Evolutionary conservation across 2,329 filamentous ascomycete species (phyloP).

Genomic region (Stagonosporopsis rhizophila): DNA sequence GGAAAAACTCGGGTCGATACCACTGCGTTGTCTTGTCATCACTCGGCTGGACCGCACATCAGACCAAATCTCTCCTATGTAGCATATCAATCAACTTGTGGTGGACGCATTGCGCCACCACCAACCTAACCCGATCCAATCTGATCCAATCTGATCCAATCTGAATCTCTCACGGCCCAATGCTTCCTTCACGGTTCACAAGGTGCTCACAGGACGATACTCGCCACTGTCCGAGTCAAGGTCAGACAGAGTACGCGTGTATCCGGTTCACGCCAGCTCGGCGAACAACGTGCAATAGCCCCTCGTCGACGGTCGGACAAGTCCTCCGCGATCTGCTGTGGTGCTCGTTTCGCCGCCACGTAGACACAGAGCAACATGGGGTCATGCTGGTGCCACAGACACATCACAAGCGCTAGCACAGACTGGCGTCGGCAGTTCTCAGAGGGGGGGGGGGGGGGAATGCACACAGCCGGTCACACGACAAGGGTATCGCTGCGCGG

Average conservation of each 20-base stretch:
- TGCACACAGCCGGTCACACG: too few relatives aligned
- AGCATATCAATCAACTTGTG: constrained; percentile 10
- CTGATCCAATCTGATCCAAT: too few relatives aligned
- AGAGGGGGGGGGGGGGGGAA: not conserved
- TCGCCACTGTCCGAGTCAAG: not conserved
- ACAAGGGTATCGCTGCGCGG: not conserved
- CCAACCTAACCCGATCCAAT: not conserved
- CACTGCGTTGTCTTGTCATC: constrained; percentile 12
- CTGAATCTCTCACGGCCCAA: too few relatives aligned
- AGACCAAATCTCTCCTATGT: constrained; percentile 15
- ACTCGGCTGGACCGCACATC: constrained; percentile 15
- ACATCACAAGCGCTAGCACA: constrained; percentile 9
- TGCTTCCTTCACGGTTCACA: not conserved
- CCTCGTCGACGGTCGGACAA: not conserved
- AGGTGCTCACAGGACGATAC: not conserved
- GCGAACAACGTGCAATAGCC: not conserved
- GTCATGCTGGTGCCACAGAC: constrained; percentile 2
- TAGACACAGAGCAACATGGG: constrained; percentile 7
- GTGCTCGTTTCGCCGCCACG: constrained; percentile 2
- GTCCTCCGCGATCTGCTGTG: not conserved
- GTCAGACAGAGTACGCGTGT: not conserved
- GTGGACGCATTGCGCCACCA: constrained; percentile 10
- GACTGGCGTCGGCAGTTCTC: not conserved
- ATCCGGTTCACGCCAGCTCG: not conserved
- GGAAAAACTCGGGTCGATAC: constrained; percentile 9